Evolutionary conservation across 2,329 filamentous ascomycete species (phyloP), one percentile per base, ranked within the genome.

Genomic region (Claviceps sp.): DNA sequence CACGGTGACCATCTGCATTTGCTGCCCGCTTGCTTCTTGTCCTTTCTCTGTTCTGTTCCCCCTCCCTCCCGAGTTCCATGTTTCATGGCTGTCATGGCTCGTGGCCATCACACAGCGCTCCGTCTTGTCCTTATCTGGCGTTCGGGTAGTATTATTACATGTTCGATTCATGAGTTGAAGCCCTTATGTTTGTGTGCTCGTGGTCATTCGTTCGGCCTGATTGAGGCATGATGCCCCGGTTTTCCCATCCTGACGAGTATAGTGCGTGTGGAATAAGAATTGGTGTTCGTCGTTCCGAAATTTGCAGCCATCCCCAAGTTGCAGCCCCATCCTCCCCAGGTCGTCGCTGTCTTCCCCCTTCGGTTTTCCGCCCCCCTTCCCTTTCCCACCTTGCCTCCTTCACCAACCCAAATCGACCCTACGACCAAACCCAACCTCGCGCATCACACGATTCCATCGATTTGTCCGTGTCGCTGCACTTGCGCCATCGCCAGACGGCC

Each of bases 401-500:
- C 58, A 57, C 58, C 60, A 62, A 57, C 63, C 57, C 62, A 66
- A 67, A 65, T 62, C 62, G 60, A 60, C 63, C 60, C 60, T 61
- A 59, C 59, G 60, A 64, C 61, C 54, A 61, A 60, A 57, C 52
- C 49, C 51, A 55, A 54, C 54, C 52, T 64, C 59, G 61, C 54
- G 47, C 53, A 45, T 55, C 49, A 52, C 52, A 57, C 45, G 37
- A 59, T 58, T 61, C 57, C 71, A 75, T 75, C 71, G 63, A 68
- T 67, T 64, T 60, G 58, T 56, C 64, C 64, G 64, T 60, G 52
- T 63, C 63, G 57, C 57, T 50, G 51, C 57, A 59, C 60, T 62
- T 52, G 56, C 61, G 57, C 55, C 65, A 69, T 70, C 66, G 52
- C 55, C 55, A 68, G 67, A 70, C 56, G 46, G 53, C 47, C 57